Conservation (phyloP, 1,139 yeast genomes). For the Suhomyces panamericanus region DNA sequence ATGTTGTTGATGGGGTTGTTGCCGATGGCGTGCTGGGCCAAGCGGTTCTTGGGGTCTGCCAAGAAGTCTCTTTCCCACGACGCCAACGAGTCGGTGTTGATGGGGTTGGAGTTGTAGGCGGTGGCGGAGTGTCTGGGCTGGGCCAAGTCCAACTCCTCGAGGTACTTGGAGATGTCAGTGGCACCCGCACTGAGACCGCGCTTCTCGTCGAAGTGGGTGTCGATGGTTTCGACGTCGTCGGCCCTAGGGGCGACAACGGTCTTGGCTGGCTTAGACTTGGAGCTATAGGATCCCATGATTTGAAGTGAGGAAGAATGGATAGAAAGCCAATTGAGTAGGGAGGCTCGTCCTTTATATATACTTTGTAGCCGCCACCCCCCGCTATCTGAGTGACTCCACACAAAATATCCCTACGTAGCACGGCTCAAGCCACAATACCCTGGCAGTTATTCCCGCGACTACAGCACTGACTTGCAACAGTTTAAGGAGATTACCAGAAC, state of each 20-base stretch:
- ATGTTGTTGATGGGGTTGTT: constrained; percentile 49
- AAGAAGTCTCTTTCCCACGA: constrained; percentile 53
- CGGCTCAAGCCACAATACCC: constrained; percentile 3
- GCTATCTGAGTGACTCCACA: background rate
- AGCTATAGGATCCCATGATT: constrained; percentile 20
- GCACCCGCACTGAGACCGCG: constrained; percentile 6
- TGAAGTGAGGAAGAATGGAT: too few species aligned
- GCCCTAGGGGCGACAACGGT: background rate
- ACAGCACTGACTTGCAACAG: too few species aligned
- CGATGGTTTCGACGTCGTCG: constrained; percentile 2
- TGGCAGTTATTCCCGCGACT: background rate
- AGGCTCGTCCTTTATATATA: background rate
- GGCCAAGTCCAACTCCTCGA: constrained; percentile 12
- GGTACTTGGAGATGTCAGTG: constrained; percentile 8
- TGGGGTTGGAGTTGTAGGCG: constrained; percentile 6
- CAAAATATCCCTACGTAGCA: background rate
- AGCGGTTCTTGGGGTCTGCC: constrained; percentile 53
- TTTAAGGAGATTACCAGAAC: too few species aligned
- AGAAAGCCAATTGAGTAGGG: background rate
- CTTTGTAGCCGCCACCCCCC: background rate
- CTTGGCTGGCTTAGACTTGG: constrained; percentile 11
- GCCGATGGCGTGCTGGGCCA: constrained; percentile 61
- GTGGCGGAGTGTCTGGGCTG: constrained; percentile 5
- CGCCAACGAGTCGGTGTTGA: constrained; percentile 11
- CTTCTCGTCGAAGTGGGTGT: constrained; percentile 17